phyloP scores from a whole-genome alignment of 2,329 filamentous ascomycete species.

The Colletotrichum sp. region DNA sequence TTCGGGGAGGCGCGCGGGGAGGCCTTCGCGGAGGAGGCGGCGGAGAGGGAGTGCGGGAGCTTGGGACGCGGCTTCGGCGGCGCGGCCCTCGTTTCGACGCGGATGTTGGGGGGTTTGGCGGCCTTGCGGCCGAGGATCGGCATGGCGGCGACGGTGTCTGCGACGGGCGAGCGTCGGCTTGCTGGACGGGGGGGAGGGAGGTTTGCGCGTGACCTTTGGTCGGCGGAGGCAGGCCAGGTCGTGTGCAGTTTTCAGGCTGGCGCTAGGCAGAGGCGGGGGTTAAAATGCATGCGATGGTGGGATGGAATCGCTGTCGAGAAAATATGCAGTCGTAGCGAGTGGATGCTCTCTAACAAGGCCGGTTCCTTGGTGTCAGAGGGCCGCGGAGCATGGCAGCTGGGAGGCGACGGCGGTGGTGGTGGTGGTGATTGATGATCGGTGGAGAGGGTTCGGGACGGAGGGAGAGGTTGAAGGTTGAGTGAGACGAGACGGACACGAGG shows the following conservation, averaged over 20 bases:
- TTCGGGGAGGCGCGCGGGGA: slow-evolving; percentile 46
- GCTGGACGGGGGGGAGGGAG: neutral
- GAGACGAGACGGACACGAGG: slow-evolving; percentile 21
- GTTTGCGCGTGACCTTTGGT: neutral
- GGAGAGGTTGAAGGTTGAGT: slow-evolving; percentile 3
- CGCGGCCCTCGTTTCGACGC: slow-evolving; percentile 57
- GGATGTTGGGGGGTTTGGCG: slow-evolving; percentile 53
- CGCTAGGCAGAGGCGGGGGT: neutral
- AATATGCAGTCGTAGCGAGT: neutral
- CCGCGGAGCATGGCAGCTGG: neutral
- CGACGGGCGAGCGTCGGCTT: neutral
- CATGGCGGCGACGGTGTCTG: slow-evolving; percentile 21
- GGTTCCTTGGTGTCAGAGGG: neutral
- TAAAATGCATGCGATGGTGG: neutral
- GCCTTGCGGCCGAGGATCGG: slow-evolving; percentile 50
- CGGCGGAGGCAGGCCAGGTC: neutral
- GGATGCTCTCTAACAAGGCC: neutral
- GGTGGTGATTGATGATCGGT: neutral
- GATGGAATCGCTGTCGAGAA: neutral
- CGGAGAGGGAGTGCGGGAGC: slow-evolving; percentile 31
- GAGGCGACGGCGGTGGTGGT: neutral
- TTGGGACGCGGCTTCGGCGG: slow-evolving; percentile 41
- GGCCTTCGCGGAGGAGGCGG: slow-evolving; percentile 38
- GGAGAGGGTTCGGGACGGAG: slow-evolving; percentile 10
- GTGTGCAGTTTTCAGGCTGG: neutral